Evolutionary conservation across 2,329 filamentous ascomycete genomes (phyloP).

Genomic region (Phialophora macrospora): DNA sequence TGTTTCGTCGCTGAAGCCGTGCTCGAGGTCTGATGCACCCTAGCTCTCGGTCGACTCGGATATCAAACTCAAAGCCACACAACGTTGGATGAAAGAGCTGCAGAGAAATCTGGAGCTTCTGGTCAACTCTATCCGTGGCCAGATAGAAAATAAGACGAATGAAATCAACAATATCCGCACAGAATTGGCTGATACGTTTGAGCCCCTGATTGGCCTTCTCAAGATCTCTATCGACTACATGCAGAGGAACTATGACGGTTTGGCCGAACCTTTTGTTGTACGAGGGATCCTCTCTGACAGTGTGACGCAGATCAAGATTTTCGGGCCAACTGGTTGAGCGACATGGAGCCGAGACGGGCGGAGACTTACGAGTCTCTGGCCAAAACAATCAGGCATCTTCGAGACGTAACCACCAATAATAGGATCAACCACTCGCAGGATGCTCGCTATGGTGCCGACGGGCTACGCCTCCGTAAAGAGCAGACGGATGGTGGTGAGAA

Average conservation of each 20-base stretch:
- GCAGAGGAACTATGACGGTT: conserved; percentile 17
- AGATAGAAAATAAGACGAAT: conserved; percentile 7
- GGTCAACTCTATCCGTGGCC: conserved; percentile 12
- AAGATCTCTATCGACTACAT: conserved; percentile 12
- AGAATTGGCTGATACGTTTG: conserved; percentile 16
- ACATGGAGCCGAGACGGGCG: conserved; percentile 8
- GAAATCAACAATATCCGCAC: conserved; percentile 18
- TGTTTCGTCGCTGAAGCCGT: neutral
- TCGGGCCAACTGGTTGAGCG: conserved; percentile 4
- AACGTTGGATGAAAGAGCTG: conserved; percentile 20
- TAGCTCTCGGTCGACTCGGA: conserved; percentile 14
- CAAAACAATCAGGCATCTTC: conserved; percentile 20
- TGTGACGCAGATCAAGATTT: conserved; percentile 8
- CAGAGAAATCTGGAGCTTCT: conserved; percentile 18
- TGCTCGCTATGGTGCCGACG: conserved; percentile 4
- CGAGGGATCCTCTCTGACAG: neutral
- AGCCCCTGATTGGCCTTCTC: conserved; percentile 16
- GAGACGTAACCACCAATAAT: conserved; percentile 17
- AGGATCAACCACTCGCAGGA: conserved; percentile 15
- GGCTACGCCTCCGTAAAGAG: conserved; percentile 11
- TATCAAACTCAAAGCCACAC: conserved; percentile 14
- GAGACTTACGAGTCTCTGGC: conserved; percentile 13
- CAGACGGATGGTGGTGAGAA: conserved; percentile 18
- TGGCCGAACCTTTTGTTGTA: neutral
- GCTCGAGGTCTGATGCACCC: neutral